Evolutionary conservation across 108 stramenopile species (phyloP), one percentile per base, ranked within the genome.

Genomic region (Skeletonema tropicum): DNA sequence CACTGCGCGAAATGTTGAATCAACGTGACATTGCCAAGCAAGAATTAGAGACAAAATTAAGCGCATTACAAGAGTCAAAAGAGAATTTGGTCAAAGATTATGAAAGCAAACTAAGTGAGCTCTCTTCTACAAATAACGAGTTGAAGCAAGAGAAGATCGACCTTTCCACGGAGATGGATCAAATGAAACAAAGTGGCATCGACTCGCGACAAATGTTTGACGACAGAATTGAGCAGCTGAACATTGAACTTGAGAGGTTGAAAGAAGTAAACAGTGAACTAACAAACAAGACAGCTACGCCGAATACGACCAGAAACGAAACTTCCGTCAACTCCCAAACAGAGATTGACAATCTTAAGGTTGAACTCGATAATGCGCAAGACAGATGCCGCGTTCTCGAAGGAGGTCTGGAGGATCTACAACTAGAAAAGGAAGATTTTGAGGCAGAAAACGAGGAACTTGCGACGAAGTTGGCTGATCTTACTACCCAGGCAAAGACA

Each of bases 401-500:
- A 55, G 52, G 52, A 23, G 52, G 52, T 25, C 52, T 55, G 3
- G 52, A 55, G 52, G 52, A 55, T 55, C 52, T 55, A 6, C 52
- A 55, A 55, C 52, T 55, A 25, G 52, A 55, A 55, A 55, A 55
- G 23, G 52, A 55, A 25, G 52, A 55, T 25, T 25, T 55, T 10
- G 52, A 55, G 52, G 9, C 58, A 35, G 77, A 78, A 65, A 71
- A 78, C 45, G 77, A 71, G 49, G 66, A 63, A 32, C 60, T 76
- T 41, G 66, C 60, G 21, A 33, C 62, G 15, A 73, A 73, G 38
- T 60, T 77, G 15, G 21, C 60, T 57, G 76, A 70, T 30, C 76
- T 70, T n/a, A 78, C 77, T 12, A 39, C 46, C 6, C 77, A 78
- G 66, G 77, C 77, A n/a, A 78, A 78, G 59, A 72, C 49, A 26